These are phyloP conservation scores for Agaricus sinodeliciosus DNA, from an alignment of 768 basidiomycete genomes.

Conservation along the genomic window DNA sequence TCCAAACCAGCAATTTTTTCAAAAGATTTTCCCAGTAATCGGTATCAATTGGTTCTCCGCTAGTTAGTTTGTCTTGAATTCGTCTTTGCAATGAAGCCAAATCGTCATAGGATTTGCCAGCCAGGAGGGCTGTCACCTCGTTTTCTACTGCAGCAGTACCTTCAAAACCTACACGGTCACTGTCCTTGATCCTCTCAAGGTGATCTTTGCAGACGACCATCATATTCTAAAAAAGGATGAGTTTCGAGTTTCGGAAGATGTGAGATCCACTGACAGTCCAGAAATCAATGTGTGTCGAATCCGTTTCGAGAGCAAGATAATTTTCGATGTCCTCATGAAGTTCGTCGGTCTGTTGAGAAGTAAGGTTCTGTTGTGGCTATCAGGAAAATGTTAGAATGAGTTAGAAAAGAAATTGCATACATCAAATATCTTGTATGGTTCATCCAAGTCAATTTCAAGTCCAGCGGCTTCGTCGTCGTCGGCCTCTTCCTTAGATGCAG, in stretches of 20 bases:
- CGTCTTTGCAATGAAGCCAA: slow-evolving; percentile 76
- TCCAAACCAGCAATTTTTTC: slow-evolving; percentile 92
- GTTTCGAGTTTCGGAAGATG: background rate
- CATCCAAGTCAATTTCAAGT: slow-evolving; percentile 95
- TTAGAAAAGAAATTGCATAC: slow-evolving; percentile 40
- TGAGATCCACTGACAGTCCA: slow-evolving; percentile 69
- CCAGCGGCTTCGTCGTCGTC: slow-evolving; percentile 64
- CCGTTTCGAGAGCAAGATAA: slow-evolving; percentile 82
- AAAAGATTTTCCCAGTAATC: slow-evolving; percentile 97
- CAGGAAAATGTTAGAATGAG: slow-evolving; percentile 12
- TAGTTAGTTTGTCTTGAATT: slow-evolving; percentile 82
- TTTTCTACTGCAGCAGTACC: slow-evolving; percentile 77
- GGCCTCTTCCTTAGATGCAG: slow-evolving; percentile 59
- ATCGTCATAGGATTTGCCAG: slow-evolving; percentile 83
- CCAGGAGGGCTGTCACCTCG: slow-evolving; percentile 75
- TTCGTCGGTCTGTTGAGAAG: slow-evolving; percentile 84
- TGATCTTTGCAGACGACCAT: slow-evolving; percentile 94
- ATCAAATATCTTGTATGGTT: slow-evolving; percentile 96
- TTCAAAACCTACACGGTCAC: slow-evolving; percentile 57
- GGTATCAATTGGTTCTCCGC: slow-evolving; percentile 91
- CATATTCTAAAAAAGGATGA: slow-evolving; percentile 63
- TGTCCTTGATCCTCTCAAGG: slow-evolving; percentile 65
- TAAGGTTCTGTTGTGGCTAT: slow-evolving; percentile 56
- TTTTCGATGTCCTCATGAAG: slow-evolving; percentile 91
- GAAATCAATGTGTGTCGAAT: slow-evolving; percentile 86